Percentiles rank a stretch among this genome's conserved stretches.
Evolutionary conservation across 805 yeast genomes (phyloP).

Genomic region (Yamadazyma kitorensis): DNA sequence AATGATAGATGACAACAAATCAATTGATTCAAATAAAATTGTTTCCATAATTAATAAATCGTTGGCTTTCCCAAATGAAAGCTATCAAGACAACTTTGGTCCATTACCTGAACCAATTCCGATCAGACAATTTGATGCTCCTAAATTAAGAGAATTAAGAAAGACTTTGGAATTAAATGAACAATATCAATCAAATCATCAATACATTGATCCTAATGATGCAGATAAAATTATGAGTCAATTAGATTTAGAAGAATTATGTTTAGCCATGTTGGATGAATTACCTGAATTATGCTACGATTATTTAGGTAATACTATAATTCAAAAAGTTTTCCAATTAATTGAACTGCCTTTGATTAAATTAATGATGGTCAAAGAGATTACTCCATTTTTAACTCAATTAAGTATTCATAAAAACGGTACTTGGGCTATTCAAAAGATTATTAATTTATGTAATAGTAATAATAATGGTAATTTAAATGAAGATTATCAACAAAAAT

Average conservation of each 20-base stretch:
- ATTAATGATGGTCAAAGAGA: conserved; percentile 73
- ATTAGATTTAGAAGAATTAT: conserved; percentile 74
- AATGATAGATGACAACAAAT: conserved; percentile 15
- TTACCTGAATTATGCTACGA: conserved; percentile 89
- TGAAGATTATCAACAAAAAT: conserved; percentile 48
- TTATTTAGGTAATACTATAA: conserved; percentile 92
- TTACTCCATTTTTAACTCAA: conserved; percentile 79
- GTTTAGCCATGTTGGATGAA: conserved; percentile 81
- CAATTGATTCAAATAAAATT: conserved; percentile 37
- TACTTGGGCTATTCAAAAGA: conserved; percentile 98
- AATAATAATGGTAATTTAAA: conserved; percentile 2
- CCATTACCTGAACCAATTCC: conserved; percentile 73
- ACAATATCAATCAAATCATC: conserved; percentile 9
- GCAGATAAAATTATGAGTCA: conserved; percentile 30
- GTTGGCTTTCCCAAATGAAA: conserved; percentile 38
- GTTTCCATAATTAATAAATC: conserved; percentile 42
- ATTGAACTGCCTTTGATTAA: conserved; percentile 65
- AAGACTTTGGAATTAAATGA: conserved; percentile 48
- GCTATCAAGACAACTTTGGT: conserved; percentile 57
- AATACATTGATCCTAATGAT: conserved; percentile 1
- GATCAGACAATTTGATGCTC: conserved; percentile 78
- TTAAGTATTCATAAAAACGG: conserved; percentile 97
- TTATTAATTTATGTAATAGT: conserved; percentile 59
- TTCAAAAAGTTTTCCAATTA: conserved; percentile 80
- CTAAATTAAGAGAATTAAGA: conserved; percentile 81